A percentile compares a stretch with the other conserved stretches of the same genome.
These are phyloP conservation scores for Aegilops speltoides DNA, from an alignment of 176 grass and related monocot genomes.

Conservation along the genomic window DNA sequence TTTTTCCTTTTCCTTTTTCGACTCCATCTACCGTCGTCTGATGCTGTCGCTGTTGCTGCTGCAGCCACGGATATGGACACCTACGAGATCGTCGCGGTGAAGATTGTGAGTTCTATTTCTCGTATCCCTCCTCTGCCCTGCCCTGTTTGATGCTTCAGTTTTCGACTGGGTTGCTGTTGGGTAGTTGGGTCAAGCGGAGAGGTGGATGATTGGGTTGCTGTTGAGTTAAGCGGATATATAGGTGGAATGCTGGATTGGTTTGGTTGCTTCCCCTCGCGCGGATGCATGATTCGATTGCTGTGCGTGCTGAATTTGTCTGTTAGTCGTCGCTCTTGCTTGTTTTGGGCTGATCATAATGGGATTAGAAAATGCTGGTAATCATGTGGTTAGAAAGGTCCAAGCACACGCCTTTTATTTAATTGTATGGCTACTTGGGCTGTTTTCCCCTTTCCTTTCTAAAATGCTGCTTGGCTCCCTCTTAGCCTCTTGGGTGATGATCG, in stretches of 20 bases:
- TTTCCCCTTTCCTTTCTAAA: not conserved
- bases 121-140: not conserved
- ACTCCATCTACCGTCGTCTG: not conserved
- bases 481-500: not conserved
- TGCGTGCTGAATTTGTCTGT: not conserved
- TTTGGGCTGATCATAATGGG: not conserved
- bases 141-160: not conserved
- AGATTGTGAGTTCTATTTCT: constrained; percentile 62
- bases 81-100: constrained; percentile 95
- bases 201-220: not conserved
- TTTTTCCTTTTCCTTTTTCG: not conserved
- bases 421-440: not conserved
- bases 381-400: not conserved
- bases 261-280: not conserved
- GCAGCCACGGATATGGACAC: constrained; percentile 89
- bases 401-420: not conserved
- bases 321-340: not conserved
- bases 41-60: not conserved
- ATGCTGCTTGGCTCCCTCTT: not conserved
- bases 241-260: not conserved
- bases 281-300: not conserved
- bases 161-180: not conserved
- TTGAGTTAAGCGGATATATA: not conserved
- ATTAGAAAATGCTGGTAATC: not conserved
- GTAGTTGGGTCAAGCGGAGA: not conserved